Evolutionary conservation across 768 basidiomycete genomes (phyloP).

Genomic region (Mrakia hoshinonis): DNA sequence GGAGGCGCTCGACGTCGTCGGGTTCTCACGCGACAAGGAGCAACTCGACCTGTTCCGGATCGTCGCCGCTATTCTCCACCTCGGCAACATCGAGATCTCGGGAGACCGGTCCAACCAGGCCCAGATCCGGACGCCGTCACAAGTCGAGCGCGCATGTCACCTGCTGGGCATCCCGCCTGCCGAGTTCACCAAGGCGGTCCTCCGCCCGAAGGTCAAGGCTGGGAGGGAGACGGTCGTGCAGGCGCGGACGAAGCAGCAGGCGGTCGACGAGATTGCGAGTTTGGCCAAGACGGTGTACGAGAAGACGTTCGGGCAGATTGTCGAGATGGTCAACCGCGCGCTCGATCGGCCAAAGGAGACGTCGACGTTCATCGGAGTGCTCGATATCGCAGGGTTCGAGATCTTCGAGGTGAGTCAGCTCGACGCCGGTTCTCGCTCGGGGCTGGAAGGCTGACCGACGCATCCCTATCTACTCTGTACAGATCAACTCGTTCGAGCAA

Average conservation of each 20-base stretch:
- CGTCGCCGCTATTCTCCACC: conserved; percentile 84
- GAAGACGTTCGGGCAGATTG: conserved; percentile 86
- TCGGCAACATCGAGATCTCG: conserved; percentile 81
- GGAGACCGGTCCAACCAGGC: conserved; percentile 77
- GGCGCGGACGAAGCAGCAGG: conserved; percentile 81
- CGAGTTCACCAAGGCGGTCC: conserved; percentile 79
- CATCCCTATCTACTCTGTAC: background rate
- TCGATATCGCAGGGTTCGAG: conserved; percentile 99
- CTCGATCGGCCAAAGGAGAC: conserved; percentile 77
- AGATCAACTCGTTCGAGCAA: conserved; percentile 87
- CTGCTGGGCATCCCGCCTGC: conserved; percentile 76
- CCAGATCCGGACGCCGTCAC: conserved; percentile 38
- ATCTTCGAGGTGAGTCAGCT: conserved; percentile 49
- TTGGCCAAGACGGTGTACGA: conserved; percentile 94
- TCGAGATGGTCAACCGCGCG: conserved; percentile 89
- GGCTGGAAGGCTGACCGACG: background rate
- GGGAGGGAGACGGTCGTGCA: conserved; percentile 96
- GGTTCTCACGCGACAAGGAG: conserved; percentile 64
- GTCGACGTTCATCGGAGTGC: conserved; percentile 85
- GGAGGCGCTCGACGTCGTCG: conserved; percentile 73
- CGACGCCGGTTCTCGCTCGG: background rate
- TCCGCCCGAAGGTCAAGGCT: conserved; percentile 82
- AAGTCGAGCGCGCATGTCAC: conserved; percentile 67
- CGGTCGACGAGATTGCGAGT: conserved; percentile 79
- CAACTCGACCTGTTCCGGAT: conserved; percentile 91